Conservation (phyloP, 306 rosid genomes). For the cucumber (Cucumis sativus) region Cucumber_9930_V3 NC_026659.2:19652001-19652500, state of each 20-base stretch:
- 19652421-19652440: not conserved
- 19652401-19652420: conserved; percentile 16
- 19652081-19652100: conserved; percentile 30
- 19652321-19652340: conserved; percentile 50
- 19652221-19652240: conserved; percentile 92
- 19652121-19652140: conserved; percentile 52
- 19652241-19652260: conserved; percentile 65
- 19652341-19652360: conserved; percentile 37
- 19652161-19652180: conserved; percentile 86
- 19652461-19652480: not conserved
- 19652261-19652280: conserved; percentile 77
- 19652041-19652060: conserved; percentile 57
- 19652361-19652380: conserved; percentile 20
- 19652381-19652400: conserved; percentile 21
- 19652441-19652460: not conserved
- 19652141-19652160: conserved; percentile 91
- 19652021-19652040: conserved; percentile 7
- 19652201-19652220: conserved; percentile 51
- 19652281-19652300: conserved; percentile 52
- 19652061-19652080: conserved; percentile 37
- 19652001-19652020: not conserved
- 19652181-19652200: conserved; percentile 86
- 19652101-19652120: conserved; percentile 25
- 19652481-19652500: not conserved
- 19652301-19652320: conserved; percentile 69